Percentiles rank a stretch among this genome's conserved stretches.
phyloP scores from a whole-genome alignment of 2,329 filamentous ascomycete genomes.

The Elsinoe arachidis region DNA sequence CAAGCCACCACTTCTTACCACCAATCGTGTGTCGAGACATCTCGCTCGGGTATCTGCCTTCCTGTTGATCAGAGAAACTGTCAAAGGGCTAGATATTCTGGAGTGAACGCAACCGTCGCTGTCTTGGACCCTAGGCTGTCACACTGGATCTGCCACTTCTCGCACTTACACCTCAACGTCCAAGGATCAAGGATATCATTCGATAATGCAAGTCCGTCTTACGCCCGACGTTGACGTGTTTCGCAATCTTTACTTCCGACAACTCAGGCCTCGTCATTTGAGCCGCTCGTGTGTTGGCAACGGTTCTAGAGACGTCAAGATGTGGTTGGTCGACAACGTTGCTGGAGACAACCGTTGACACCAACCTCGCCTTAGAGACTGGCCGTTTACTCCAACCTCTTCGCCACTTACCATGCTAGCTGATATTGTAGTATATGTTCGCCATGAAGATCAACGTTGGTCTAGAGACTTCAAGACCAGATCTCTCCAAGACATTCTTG shows the following conservation, averaged over 20 bases:
- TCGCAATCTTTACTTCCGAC: neutral
- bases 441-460: neutral
- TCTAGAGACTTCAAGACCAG: conserved; percentile 1
- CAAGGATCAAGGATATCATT: neutral
- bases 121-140: neutral
- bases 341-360: neutral
- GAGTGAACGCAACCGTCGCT: neutral
- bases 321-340: conserved; percentile 1
- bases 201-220: neutral
- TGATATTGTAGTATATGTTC: neutral
- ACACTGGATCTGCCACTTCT: too few relatives aligned
- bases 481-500: neutral
- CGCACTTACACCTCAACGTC: too few relatives aligned
- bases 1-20: too few relatives aligned
- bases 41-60: too few relatives aligned
- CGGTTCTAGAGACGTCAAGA: conserved; percentile 1
- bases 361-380: neutral
- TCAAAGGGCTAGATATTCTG: too few relatives aligned
- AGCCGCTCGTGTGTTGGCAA: neutral
- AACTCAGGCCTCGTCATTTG: neutral
- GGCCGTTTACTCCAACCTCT: neutral
- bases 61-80: too few relatives aligned
- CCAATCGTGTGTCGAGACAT: too few relatives aligned
- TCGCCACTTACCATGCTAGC: neutral
- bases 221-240: neutral